phyloP scores from a whole-genome alignment of 2,329 filamentous ascomycete species.

The Venturia asperata region DNA sequence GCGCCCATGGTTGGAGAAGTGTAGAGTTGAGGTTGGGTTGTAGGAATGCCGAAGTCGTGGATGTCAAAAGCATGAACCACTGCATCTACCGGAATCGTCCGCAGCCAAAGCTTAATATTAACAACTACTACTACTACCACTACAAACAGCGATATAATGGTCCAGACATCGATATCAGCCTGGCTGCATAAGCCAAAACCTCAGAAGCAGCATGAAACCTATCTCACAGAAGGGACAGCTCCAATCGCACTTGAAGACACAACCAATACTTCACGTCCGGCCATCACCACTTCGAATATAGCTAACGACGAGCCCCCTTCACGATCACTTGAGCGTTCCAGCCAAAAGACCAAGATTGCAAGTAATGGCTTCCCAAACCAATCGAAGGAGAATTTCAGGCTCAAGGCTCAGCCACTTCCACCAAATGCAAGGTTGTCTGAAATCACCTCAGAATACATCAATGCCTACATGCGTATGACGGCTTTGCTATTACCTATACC shows the following conservation, averaged over 20 bases:
- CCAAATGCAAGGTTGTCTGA: constrained; percentile 48
- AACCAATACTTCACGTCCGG: constrained; percentile 24
- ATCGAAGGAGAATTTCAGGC: constrained; percentile 5
- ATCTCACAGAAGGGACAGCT: not conserved
- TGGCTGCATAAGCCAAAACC: constrained; percentile 42
- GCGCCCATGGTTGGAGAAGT: constrained; percentile 47
- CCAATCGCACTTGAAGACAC: constrained; percentile 25
- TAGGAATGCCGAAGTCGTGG: not conserved
- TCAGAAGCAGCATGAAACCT: not conserved
- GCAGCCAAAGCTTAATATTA: not conserved
- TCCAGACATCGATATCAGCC: constrained; percentile 40
- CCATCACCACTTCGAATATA: constrained; percentile 19
- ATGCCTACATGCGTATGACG: constrained; percentile 51
- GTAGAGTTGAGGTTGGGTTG: not conserved
- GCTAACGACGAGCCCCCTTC: not conserved
- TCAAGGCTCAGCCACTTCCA: constrained; percentile 27
- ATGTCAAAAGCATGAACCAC: not conserved
- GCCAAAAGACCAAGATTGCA: not conserved
- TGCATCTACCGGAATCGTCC: not conserved
- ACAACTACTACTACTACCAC: not conserved
- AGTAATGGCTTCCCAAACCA: not conserved
- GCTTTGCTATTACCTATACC: constrained; percentile 53
- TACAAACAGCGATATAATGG: constrained; percentile 26
- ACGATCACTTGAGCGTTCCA: not conserved
- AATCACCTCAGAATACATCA: constrained; percentile 47